Conservation (phyloP, 2,329 filamentous ascomycete genomes). For the Keithomyces neogunnii region DNA sequence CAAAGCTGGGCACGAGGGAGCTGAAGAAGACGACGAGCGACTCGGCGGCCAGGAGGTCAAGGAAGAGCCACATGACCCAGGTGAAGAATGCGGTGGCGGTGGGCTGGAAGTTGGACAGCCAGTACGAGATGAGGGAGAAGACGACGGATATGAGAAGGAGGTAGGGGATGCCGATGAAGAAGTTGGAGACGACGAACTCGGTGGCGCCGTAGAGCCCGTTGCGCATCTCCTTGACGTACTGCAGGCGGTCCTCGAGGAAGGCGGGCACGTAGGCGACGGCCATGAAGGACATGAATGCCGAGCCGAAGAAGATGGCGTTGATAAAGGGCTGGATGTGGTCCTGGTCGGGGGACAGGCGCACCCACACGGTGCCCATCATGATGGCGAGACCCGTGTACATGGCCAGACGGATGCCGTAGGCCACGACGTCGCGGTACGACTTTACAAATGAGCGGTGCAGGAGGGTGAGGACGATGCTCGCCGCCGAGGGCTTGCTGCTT, state of each 20-base stretch:
- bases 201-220: slow-evolving; percentile 75
- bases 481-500: slow-evolving; percentile 29
- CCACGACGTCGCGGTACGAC: slow-evolving; percentile 73
- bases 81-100: slow-evolving; percentile 60
- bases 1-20: slow-evolving; percentile 68
- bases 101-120: slow-evolving; percentile 67
- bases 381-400: slow-evolving; percentile 74
- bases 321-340: slow-evolving; percentile 70
- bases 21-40: slow-evolving; percentile 72
- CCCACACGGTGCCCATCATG: slow-evolving; percentile 84
- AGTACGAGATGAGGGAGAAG: slow-evolving; percentile 71
- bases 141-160: slow-evolving; percentile 69
- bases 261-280: slow-evolving; percentile 78
- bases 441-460: slow-evolving; percentile 77
- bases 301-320: slow-evolving; percentile 73
- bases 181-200: slow-evolving; percentile 69
- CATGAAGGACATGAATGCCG: slow-evolving; percentile 73
- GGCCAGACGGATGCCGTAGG: slow-evolving; percentile 71
- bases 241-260: slow-evolving; percentile 62
- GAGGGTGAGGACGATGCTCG: slow-evolving; percentile 51
- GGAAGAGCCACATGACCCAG: slow-evolving; percentile 77
- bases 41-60: slow-evolving; percentile 75
- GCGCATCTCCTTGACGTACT: slow-evolving; percentile 52
- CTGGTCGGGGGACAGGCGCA: slow-evolving; percentile 61
- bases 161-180: slow-evolving; percentile 73